Evolutionary conservation across 208 protist genomes (phyloP).

Genomic region (Leishmania mexicana): DNA sequence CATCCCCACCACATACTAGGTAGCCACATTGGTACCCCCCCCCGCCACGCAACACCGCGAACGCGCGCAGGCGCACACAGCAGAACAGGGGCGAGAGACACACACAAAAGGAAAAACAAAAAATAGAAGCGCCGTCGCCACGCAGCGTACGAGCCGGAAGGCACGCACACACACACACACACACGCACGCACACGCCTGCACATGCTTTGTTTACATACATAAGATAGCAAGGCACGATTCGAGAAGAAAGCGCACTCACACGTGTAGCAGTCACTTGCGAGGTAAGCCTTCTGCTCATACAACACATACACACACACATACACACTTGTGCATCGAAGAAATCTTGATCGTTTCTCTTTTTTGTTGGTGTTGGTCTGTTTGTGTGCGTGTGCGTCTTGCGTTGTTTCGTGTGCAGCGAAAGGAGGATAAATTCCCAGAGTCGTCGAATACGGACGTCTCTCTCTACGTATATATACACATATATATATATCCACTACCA

Average conservation of each 20-base stretch:
- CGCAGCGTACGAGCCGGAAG: background rate
- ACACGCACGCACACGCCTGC: background rate
- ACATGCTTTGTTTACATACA: background rate
- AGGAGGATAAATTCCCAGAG: background rate
- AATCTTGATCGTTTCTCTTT: background rate
- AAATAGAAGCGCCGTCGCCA: background rate
- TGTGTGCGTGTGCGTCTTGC: background rate
- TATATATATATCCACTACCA: background rate
- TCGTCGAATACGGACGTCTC: background rate
- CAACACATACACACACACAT: background rate
- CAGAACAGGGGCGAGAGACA: background rate
- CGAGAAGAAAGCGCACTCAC: background rate
- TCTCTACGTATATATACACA: background rate
- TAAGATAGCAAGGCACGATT: background rate
- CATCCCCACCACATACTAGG: background rate
- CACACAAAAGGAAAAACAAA: background rate
- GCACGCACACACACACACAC: background rate
- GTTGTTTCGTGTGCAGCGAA: background rate
- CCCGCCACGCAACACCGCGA: background rate
- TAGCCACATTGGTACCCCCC: background rate
- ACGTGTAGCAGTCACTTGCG: background rate
- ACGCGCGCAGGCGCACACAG: background rate
- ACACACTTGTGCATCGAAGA: background rate
- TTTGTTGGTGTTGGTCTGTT: background rate
- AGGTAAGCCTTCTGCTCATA: background rate